Evolutionary conservation across 192 early-diverging fungal species (phyloP).

Genomic region (Piromyces sp.): DNA sequence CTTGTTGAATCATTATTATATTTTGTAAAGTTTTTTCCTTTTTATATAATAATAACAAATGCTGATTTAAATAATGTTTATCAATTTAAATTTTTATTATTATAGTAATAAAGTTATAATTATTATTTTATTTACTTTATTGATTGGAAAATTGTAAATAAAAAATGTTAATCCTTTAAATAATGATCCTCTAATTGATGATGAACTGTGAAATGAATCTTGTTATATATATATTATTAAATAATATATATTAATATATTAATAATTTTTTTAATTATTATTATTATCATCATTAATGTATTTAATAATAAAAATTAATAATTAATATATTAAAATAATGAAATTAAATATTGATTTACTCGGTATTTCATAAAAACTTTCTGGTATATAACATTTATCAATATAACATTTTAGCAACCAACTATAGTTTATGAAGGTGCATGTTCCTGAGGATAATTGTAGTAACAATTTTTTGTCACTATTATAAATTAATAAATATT

Average conservation of each 20-base stretch:
- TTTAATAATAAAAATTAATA: no score
- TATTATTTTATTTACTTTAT: not conserved
- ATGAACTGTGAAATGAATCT: not conserved
- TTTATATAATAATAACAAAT: not conserved
- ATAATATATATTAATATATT: no score
- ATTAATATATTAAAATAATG: no score
- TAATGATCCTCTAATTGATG: not conserved
- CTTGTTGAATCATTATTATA: not conserved
- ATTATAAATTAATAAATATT: no score
- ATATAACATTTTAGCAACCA: not conserved
- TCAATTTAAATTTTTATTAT: no score
- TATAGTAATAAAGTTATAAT: no score
- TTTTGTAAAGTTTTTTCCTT: not conserved
- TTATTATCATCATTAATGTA: no score
- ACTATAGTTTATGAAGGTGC: not conserved
- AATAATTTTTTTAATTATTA: no score
- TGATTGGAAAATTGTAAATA: not conserved
- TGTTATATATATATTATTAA: no score
- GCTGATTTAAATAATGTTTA: no score
- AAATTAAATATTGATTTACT: not conserved
- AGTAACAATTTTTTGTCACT: not conserved
- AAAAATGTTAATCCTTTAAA: not conserved
- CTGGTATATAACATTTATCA: not conserved
- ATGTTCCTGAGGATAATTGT: not conserved
- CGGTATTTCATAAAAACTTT: not conserved